Percentiles rank a stretch among this genome's conserved stretches.
phyloP scores from a whole-genome alignment of 1,284 basidiomycete species.

The Marasmius tenuissimus region DNA sequence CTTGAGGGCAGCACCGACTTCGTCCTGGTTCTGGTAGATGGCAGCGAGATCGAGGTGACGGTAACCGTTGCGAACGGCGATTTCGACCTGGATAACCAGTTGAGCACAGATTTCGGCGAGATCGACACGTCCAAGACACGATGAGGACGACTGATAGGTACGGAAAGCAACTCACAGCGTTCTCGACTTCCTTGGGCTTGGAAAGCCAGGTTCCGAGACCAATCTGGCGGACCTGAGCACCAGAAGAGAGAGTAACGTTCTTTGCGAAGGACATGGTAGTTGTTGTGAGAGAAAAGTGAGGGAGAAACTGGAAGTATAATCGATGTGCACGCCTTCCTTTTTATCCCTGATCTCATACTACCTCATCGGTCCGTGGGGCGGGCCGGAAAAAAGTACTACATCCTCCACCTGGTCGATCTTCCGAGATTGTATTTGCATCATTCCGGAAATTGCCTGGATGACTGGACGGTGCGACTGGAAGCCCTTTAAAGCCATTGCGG shows the following conservation, averaged over 20 bases:
- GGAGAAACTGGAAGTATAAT: slow-evolving; percentile 1
- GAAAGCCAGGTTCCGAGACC: slow-evolving; percentile 86
- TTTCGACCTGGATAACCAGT: slow-evolving; percentile 54
- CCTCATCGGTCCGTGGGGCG: background rate
- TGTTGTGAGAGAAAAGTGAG: background rate
- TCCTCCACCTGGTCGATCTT: background rate
- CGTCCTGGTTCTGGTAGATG: slow-evolving; percentile 74
- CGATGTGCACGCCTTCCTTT: background rate
- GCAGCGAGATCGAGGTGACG: slow-evolving; percentile 80
- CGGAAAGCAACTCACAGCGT: slow-evolving; percentile 52
- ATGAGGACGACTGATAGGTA: background rate
- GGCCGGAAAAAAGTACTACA: background rate
- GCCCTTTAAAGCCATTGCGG: background rate
- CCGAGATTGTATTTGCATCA: too few relatives aligned
- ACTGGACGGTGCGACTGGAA: background rate
- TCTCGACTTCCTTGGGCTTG: slow-evolving; percentile 74
- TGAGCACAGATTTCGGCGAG: slow-evolving; percentile 1
- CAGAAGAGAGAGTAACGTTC: slow-evolving; percentile 51
- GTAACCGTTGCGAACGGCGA: slow-evolving; percentile 73
- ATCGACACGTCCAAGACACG: slow-evolving; percentile 4
- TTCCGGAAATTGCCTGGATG: background rate
- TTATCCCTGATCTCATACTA: background rate
- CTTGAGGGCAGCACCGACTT: slow-evolving; percentile 71
- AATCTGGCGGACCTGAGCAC: slow-evolving; percentile 62
- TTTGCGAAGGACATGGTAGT: slow-evolving; percentile 60